Conservation (phyloP, 2,329 filamentous ascomycete species). For the Fusarium sp. region DNA sequence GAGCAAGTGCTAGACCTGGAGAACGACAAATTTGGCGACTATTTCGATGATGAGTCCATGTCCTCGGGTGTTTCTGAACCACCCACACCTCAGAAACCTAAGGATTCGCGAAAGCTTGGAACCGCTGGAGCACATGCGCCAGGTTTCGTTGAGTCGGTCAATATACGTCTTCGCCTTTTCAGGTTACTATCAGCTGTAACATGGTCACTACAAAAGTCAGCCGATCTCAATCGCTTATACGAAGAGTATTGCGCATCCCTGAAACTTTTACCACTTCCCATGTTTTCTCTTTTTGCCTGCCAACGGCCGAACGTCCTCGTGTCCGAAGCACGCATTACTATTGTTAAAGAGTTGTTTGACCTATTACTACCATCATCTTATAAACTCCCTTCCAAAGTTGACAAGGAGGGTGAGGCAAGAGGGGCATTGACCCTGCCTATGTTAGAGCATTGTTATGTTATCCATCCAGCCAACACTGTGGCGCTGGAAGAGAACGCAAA, state of each 20-base stretch:
- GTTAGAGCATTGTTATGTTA: constrained; percentile 71
- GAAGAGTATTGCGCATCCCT: constrained; percentile 68
- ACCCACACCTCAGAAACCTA: constrained; percentile 58
- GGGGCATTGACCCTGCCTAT: constrained; percentile 60
- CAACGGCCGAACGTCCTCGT: constrained; percentile 53
- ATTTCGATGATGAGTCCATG: constrained; percentile 68
- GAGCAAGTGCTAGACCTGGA: constrained; percentile 66
- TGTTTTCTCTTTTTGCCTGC: constrained; percentile 67
- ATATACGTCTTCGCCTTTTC: constrained; percentile 73
- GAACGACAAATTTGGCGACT: constrained; percentile 70
- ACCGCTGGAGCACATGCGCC: constrained; percentile 42
- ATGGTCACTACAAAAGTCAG: constrained; percentile 59
- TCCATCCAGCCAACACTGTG: constrained; percentile 71
- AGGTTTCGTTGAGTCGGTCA: constrained; percentile 65
- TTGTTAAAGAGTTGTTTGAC: constrained; percentile 60
- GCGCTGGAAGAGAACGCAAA: constrained; percentile 77
- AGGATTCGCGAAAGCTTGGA: constrained; percentile 39
- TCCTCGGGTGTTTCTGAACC: constrained; percentile 62
- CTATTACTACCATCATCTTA: constrained; percentile 58
- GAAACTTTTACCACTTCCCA: constrained; percentile 67
- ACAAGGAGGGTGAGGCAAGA: constrained; percentile 52
- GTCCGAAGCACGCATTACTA: constrained; percentile 56
- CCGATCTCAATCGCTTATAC: constrained; percentile 66
- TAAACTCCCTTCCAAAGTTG: constrained; percentile 57
- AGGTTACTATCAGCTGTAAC: constrained; percentile 63